phyloP scores from a whole-genome alignment of 1,284 basidiomycete genomes.

The Inonotus obliquus region DNA sequence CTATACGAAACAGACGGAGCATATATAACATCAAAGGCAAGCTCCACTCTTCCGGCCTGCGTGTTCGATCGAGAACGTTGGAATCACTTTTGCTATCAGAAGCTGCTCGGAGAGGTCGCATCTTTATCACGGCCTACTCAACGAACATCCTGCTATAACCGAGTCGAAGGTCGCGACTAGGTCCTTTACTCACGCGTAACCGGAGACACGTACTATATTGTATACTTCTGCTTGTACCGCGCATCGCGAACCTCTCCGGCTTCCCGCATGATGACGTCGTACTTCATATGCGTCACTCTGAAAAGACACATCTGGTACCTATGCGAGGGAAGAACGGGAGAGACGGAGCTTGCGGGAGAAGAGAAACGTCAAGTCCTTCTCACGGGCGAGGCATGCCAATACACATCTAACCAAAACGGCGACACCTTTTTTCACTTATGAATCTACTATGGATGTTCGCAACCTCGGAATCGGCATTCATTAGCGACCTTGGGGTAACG shows the following conservation, averaged over 20 bases:
- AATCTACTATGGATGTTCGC: neutral
- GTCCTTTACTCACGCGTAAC: conserved; percentile 2
- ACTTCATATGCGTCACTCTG: neutral
- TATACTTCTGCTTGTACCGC: neutral
- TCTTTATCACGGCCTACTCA: neutral
- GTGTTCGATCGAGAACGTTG: neutral
- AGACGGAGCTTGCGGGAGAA: neutral
- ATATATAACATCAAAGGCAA: neutral
- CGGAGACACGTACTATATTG: conserved; percentile 3
- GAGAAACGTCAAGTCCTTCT: neutral
- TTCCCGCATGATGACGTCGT: conserved; percentile 4
- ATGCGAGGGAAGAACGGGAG: neutral
- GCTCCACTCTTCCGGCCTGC: neutral
- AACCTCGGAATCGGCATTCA: neutral
- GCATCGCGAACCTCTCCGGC: neutral
- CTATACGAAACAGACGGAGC: neutral
- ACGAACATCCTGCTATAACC: neutral
- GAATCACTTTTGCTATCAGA: neutral
- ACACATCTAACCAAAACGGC: neutral
- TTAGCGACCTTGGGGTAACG: neutral
- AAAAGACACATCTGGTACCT: neutral
- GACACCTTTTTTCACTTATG: neutral
- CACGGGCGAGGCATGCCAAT: neutral
- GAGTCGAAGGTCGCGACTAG: conserved; percentile 3
- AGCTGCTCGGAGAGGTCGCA: neutral